Evolutionary conservation across 768 basidiomycete genomes (phyloP).

Genomic region (Obba rivulosa): DNA sequence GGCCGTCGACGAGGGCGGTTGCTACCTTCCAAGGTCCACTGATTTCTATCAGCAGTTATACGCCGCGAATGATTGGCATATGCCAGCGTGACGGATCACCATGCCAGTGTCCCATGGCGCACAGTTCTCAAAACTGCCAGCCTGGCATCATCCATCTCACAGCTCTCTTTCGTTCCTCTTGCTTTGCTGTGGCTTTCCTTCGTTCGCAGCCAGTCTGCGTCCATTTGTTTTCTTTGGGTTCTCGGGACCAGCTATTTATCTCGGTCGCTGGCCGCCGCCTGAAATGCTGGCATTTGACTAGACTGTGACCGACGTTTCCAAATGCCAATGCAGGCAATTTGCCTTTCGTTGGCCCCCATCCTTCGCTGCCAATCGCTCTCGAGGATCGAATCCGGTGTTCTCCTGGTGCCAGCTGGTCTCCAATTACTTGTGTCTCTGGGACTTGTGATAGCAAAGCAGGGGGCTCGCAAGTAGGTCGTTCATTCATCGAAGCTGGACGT

Average conservation of each 20-base stretch:
- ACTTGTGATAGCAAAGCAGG: conserved; percentile 40
- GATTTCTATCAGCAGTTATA: background rate
- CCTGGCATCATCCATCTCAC: too few relatives aligned
- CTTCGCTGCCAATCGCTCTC: conserved; percentile 63
- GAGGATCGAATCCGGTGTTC: conserved; percentile 36
- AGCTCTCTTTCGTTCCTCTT: too few relatives aligned
- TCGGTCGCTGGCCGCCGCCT: conserved; percentile 6
- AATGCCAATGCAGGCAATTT: conserved; percentile 47
- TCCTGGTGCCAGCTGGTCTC: conserved; percentile 59
- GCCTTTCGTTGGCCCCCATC: conserved; percentile 64
- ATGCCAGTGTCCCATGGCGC: background rate
- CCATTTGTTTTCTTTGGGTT: conserved; percentile 36
- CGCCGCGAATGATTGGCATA: background rate
- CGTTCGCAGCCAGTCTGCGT: conserved; percentile 43
- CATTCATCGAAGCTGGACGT: background rate
- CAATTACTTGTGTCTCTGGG: conserved; percentile 56
- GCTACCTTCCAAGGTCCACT: too few relatives aligned
- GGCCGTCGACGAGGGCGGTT: background rate
- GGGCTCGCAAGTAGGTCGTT: background rate
- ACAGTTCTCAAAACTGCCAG: background rate
- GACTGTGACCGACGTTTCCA: conserved; percentile 9
- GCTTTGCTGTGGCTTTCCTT: conserved; percentile 4
- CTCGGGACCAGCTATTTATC: conserved; percentile 17
- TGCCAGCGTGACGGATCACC: background rate
- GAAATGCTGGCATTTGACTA: conserved; percentile 11